Conservation (phyloP, 2,329 filamentous ascomycete genomes). For the Teratosphaeria nubilosa region DNA sequence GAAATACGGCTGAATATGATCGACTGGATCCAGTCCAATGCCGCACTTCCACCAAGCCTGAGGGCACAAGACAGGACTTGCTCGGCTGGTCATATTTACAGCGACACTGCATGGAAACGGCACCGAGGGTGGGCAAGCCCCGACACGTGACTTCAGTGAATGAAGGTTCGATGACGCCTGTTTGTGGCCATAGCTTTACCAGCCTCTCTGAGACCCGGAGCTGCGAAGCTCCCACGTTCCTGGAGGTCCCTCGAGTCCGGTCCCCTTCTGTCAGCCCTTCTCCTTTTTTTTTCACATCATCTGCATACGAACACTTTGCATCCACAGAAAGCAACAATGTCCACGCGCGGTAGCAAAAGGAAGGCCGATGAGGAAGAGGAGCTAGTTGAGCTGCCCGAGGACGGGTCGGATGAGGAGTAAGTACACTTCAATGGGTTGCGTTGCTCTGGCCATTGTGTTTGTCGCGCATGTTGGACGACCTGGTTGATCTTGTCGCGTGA, state of each 20-base stretch:
- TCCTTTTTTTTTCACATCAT: not conserved
- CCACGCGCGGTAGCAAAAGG: slow-evolving; percentile 4
- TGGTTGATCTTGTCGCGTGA: too few species aligned
- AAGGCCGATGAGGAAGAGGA: slow-evolving; percentile 5
- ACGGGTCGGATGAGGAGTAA: slow-evolving; percentile 3
- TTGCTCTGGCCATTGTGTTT: not conserved
- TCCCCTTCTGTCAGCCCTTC: not conserved
- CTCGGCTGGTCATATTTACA: not conserved
- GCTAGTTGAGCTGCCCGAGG: slow-evolving; percentile 3
- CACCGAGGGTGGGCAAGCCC: not conserved
- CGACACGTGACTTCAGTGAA: not conserved
- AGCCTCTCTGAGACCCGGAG: not conserved
- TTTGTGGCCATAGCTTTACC: not conserved
- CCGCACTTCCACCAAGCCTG: too few species aligned
- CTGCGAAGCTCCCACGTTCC: not conserved
- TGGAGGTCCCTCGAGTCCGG: not conserved
- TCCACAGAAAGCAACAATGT: not conserved
- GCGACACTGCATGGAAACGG: not conserved
- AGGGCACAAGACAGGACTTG: not conserved
- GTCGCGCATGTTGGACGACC: not conserved
- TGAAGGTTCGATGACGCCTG: not conserved
- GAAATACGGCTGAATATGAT: too few species aligned
- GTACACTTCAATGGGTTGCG: not conserved
- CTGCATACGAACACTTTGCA: not conserved
- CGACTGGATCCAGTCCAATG: too few species aligned